Percentiles rank a stretch among this genome's conserved stretches.
Conservation (phyloP, 2,329 filamentous ascomycete species). For the Aspergillus thermomutatus region DNA sequence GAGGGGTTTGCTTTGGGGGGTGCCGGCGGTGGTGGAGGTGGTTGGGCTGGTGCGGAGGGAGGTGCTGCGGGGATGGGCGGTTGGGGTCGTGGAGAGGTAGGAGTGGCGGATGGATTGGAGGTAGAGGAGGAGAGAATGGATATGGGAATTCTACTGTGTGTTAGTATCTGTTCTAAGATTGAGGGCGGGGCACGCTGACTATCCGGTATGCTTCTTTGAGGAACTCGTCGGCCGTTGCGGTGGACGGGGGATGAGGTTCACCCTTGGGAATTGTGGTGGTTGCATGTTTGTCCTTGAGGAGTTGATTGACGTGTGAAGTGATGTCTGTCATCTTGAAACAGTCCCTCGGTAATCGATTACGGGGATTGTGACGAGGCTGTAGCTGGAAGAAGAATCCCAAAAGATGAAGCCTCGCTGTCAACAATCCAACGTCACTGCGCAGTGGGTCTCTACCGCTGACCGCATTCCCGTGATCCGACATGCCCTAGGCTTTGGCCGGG, state of each 20-base stretch:
- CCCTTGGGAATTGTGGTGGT: constrained; percentile 34
- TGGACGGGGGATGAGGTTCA: constrained; percentile 15
- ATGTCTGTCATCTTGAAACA: constrained; percentile 38
- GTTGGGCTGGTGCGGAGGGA: constrained; percentile 20
- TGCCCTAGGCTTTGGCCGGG: neutral
- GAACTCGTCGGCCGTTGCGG: constrained; percentile 69
- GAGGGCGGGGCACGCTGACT: constrained; percentile 45
- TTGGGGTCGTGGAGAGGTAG: constrained; percentile 75
- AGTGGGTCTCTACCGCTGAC: neutral
- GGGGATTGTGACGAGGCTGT: constrained; percentile 4
- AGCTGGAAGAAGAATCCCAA: neutral
- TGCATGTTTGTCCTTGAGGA: constrained; percentile 30
- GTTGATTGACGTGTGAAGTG: constrained; percentile 33
- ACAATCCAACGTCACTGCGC: neutral
- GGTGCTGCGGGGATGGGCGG: constrained; percentile 41
- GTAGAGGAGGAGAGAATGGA: constrained; percentile 73
- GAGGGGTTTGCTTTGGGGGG: constrained; percentile 54
- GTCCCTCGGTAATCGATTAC: neutral
- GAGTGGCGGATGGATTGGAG: constrained; percentile 80
- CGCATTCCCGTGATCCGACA: neutral
- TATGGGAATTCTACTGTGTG: constrained; percentile 70
- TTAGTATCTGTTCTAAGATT: neutral
- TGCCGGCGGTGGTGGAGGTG: constrained; percentile 34
- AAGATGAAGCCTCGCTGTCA: neutral
- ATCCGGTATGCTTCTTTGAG: constrained; percentile 92